Evolutionary conservation across 1,284 basidiomycete genomes (phyloP).

Genomic region (Cryptococcus sp.): DNA sequence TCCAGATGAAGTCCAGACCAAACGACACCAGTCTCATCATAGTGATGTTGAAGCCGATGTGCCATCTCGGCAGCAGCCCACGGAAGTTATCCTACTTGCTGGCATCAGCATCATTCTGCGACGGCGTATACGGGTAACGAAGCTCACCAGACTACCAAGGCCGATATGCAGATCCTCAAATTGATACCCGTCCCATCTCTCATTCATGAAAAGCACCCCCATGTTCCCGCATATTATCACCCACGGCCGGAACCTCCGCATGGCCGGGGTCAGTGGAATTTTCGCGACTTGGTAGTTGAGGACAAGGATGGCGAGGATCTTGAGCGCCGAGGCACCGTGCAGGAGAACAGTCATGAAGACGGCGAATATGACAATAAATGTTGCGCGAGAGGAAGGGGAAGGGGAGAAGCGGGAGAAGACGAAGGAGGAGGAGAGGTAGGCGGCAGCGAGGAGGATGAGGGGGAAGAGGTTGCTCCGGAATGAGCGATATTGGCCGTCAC

Average conservation of each 20-base stretch:
- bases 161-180: conserved; percentile 60
- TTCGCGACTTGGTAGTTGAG: conserved; percentile 69
- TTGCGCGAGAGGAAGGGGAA: conserved; percentile 47
- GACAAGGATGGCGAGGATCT: conserved; percentile 68
- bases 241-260: conserved; percentile 32
- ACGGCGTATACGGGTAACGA: not conserved
- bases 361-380: conserved; percentile 58
- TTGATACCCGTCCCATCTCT: conserved; percentile 70
- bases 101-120: not conserved
- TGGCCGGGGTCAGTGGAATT: conserved; percentile 28
- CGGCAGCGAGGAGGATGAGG: conserved; percentile 56
- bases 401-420: conserved; percentile 53
- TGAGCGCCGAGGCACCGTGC: conserved; percentile 82
- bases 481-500: conserved; percentile 76
- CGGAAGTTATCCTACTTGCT: conserved; percentile 58
- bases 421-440: conserved; percentile 49
- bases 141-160: conserved; percentile 58
- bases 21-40: conserved; percentile 93
- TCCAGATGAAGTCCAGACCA: conserved; percentile 90
- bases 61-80: conserved; percentile 82
- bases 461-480: conserved; percentile 71
- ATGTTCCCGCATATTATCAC: conserved; percentile 66
- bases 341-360: conserved; percentile 68
- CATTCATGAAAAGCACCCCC: conserved; percentile 70
- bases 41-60: conserved; percentile 93